Evolutionary conservation across 2,329 filamentous ascomycete genomes (phyloP), one percentile per base, ranked within the genome.

Genomic region (Aspergillus spinulosporus): DNA sequence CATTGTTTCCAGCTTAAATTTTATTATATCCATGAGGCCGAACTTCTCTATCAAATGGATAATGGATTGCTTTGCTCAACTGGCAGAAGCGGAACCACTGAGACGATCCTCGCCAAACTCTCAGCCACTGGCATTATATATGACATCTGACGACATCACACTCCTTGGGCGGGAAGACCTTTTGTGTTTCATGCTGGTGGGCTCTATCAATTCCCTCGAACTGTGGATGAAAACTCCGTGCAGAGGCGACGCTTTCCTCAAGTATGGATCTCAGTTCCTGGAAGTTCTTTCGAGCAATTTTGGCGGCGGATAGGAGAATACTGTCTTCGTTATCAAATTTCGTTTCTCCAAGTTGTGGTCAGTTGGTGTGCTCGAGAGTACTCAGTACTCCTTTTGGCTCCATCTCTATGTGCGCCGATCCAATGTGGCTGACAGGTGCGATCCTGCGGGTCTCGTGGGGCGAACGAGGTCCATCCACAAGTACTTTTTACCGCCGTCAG

Each of bases 131-230:
- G 43, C 34, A 48, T 46, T 46, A 12, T n/a, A 8, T n/a, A 11
- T n/a, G 26, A n/a, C 48, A 8, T 11, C n/a, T 31, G 31, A 56
- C 7, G 45, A 21, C 45, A 36, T 52, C 49, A 52, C 29, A 15
- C n/a, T 56, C 48, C 14, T 47, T 3, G 11, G 29, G 39, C 26
- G 11, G 14, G 34, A 11, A 54, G 7, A 34, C 26, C 36, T 36
- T 45, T 21, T 37, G 5, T 48, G 54, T 56, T 56, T 56, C 54
- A 56, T 42, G 7, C 40, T 40, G 28, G 48, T 53, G 40, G 44
- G 15, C 8, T 46, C 1, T 9, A 11, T 39, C 36, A 21, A 21
- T 28, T 32, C 21, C 6, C 26, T 40, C 51, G 15, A 0, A 39
- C 37, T 12, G 34, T 32, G 1, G 5, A n/a, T 29, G 52, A 36